Conservation (phyloP, 2,329 filamentous ascomycete species). For the Fusarium sp. region DNA sequence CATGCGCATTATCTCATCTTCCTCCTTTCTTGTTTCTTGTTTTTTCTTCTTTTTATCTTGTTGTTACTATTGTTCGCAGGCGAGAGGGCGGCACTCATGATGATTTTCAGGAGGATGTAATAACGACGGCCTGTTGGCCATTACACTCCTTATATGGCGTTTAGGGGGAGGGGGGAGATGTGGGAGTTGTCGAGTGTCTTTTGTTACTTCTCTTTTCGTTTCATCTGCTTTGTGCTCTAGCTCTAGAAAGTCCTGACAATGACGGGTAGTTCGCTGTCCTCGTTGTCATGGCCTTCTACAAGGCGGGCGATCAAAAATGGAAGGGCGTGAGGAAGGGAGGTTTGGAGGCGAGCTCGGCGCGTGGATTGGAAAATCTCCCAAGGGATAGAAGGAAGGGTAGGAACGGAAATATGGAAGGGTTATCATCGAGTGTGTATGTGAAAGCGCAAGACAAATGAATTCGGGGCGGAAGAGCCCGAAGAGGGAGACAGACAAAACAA, state of each 20-base stretch:
- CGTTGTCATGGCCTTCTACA: constrained; percentile 6
- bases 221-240: constrained; percentile 21
- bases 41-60: constrained; percentile 4
- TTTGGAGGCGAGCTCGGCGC: constrained; percentile 13
- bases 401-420: constrained; percentile 29
- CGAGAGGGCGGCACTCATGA: constrained; percentile 41
- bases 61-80: constrained; percentile 35
- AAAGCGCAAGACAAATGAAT: constrained; percentile 13
- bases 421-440: constrained; percentile 21
- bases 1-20: constrained; percentile 14
- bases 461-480: background rate
- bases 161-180: constrained; percentile 41
- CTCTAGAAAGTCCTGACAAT: constrained; percentile 1
- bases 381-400: constrained; percentile 39
- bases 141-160: constrained; percentile 53
- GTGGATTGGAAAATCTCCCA: constrained; percentile 43
- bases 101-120: constrained; percentile 50
- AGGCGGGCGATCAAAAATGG: constrained; percentile 11
- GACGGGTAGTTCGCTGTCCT: background rate
- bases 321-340: constrained; percentile 7
- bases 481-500: constrained; percentile 12
- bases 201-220: constrained; percentile 23
- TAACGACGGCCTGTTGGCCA: constrained; percentile 51
- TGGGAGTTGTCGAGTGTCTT: constrained; percentile 43
- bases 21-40: constrained; percentile 10